phyloP scores from a whole-genome alignment of 2,329 filamentous ascomycete genomes.

The Pyricularia grisea region DNA sequence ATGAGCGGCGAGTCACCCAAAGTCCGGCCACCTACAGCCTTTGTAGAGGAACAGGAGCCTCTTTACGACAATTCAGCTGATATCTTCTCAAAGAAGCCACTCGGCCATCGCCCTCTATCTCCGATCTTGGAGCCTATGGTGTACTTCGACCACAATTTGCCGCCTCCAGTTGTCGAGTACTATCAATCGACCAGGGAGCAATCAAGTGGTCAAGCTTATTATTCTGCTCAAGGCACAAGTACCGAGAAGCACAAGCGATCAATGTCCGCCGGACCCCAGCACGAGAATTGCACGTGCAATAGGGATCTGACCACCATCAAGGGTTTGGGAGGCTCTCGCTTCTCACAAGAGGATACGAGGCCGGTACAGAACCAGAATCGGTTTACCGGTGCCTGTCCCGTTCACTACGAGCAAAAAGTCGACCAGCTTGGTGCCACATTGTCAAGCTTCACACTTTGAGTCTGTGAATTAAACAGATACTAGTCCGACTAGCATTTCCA shows the following conservation, averaged over 20 bases:
- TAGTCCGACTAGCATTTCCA: no score
- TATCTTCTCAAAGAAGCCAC: background rate
- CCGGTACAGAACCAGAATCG: background rate
- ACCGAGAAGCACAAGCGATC: no score
- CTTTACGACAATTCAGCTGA: background rate
- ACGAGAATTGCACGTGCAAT: background rate
- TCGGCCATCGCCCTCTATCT: background rate
- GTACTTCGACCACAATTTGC: background rate
- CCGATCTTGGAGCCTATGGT: background rate
- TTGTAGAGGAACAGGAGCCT: background rate
- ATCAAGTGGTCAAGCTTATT: no score
- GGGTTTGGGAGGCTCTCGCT: conserved; percentile 1
- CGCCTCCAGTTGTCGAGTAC: background rate
- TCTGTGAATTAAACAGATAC: background rate
- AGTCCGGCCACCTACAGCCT: background rate
- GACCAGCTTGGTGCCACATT: background rate
- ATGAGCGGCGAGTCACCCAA: conserved; percentile 1
- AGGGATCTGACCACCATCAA: background rate
- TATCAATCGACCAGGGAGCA: background rate
- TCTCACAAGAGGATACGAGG: background rate
- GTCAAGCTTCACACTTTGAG: background rate
- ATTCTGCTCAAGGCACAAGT: no score
- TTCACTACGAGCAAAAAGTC: background rate
- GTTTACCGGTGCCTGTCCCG: conserved; percentile 2
- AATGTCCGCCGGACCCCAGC: background rate